Percentiles rank a stretch among this genome's conserved stretches.
phyloP scores from a whole-genome alignment of 306 rosid species.

The Arachis stenosperma region DNA sequence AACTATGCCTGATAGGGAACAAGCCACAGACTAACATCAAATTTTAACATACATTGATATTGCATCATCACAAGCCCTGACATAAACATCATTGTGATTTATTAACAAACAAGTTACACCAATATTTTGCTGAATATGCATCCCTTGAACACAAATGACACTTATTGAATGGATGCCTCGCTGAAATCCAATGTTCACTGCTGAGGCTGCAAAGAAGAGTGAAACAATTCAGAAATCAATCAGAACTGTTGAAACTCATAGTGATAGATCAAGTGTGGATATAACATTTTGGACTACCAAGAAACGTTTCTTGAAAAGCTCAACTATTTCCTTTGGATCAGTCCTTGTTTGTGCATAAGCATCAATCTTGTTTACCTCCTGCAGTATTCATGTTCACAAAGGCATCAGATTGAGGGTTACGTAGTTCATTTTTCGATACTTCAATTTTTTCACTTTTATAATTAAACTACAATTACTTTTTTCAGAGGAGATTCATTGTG shows the following conservation, averaged over 20 bases:
- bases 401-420: conserved; percentile 8
- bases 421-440: too few species aligned
- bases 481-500: too few species aligned
- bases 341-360: conserved; percentile 68
- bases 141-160: conserved; percentile 1
- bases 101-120: neutral
- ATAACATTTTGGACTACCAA: conserved; percentile 47
- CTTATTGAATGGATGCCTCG: conserved; percentile 1
- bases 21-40: too few species aligned
- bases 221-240: conserved; percentile 13
- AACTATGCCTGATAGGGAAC: too few species aligned
- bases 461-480: too few species aligned
- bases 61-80: conserved; percentile 21
- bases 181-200: conserved; percentile 43
- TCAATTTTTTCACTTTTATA: too few species aligned
- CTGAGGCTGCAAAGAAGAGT: conserved; percentile 50
- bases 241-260: conserved; percentile 23
- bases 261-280: neutral
- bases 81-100: neutral
- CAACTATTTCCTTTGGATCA: conserved; percentile 56
- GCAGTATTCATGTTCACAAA: conserved; percentile 21
- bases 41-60: neutral
- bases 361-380: conserved; percentile 74
- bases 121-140: conserved; percentile 26
- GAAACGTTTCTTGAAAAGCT: conserved; percentile 52